Evolutionary conservation across 495 filamentous ascomycete genomes (phyloP).

Genomic region (Hypoxylon perforatum): DNA sequence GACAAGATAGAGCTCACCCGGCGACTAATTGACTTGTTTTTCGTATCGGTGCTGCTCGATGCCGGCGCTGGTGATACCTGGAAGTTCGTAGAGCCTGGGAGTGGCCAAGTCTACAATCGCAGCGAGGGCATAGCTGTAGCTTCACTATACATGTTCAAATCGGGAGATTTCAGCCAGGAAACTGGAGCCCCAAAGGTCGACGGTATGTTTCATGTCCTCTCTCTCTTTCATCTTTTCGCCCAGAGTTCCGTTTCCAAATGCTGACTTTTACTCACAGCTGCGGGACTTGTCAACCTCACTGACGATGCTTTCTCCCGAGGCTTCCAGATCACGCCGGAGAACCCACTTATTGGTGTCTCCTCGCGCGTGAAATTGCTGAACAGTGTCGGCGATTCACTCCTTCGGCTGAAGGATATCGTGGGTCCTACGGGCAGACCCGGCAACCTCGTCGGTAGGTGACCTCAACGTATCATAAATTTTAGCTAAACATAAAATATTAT

Average conservation of each 20-base stretch:
- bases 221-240: too few species aligned
- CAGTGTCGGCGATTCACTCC: slow-evolving; percentile 8
- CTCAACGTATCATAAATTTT: not conserved
- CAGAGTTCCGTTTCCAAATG: not conserved
- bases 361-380: slow-evolving; percentile 5
- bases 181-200: slow-evolving; percentile 5
- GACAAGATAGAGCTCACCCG: slow-evolving; percentile 78
- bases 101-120: slow-evolving; percentile 79
- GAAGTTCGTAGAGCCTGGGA: slow-evolving; percentile 90
- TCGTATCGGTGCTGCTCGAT: slow-evolving; percentile 89
- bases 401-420: not conserved
- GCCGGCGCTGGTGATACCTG: slow-evolving; percentile 84
- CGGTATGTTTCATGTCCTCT: not conserved
- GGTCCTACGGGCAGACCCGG: slow-evolving; percentile 11
- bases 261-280: not conserved
- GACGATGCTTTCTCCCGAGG: not conserved
- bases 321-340: not conserved
- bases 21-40: slow-evolving; percentile 82
- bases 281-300: slow-evolving; percentile 4
- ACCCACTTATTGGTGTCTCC: not conserved
- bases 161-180: not conserved
- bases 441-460: slow-evolving; percentile 20
- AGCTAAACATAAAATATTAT: not conserved
- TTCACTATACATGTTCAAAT: slow-evolving; percentile 95
- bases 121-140: slow-evolving; percentile 94